These are phyloP conservation scores for Plasmodium billcollinsi DNA, from an alignment of 169 alveolate genomes.

Conservation along the genomic window DNA sequence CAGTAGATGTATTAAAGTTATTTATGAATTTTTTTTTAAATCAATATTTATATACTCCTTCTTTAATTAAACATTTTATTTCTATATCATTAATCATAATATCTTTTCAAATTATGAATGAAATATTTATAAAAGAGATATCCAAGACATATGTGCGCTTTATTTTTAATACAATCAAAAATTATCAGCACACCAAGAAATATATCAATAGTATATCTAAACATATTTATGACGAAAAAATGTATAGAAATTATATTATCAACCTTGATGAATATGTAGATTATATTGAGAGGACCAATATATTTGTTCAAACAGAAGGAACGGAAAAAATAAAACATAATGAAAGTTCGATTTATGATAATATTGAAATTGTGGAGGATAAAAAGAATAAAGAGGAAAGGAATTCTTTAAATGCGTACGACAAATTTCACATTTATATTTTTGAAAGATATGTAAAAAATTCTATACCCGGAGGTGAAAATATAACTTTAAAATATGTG, in stretches of 20 bases:
- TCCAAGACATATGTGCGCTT: slow-evolving; percentile 57
- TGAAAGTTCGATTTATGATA: too few species aligned
- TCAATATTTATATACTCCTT: slow-evolving; percentile 36
- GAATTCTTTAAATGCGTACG: too few species aligned
- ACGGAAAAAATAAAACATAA: too few species aligned
- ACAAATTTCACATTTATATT: too few species aligned
- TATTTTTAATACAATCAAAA: slow-evolving; percentile 9
- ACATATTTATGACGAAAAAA: background rate
- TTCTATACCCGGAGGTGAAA: too few species aligned
- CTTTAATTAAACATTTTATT: slow-evolving; percentile 42
- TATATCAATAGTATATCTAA: slow-evolving; percentile 16
- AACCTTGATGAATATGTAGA: background rate
- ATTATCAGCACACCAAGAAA: slow-evolving; percentile 22
- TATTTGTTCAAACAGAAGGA: too few species aligned
- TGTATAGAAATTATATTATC: slow-evolving; percentile 11
- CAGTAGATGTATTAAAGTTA: slow-evolving; percentile 35
- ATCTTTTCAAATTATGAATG: slow-evolving; percentile 66
- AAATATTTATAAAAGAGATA: slow-evolving; percentile 55
- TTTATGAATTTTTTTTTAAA: slow-evolving; percentile 60
- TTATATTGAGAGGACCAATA: background rate
- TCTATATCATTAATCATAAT: slow-evolving; percentile 51
- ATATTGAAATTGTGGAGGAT: too few species aligned
- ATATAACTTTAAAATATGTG: too few species aligned
- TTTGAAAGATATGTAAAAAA: too few species aligned
- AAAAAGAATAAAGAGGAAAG: too few species aligned